Evolutionary conservation across 495 filamentous ascomycete species (phyloP), one percentile per base, ranked within the genome.

Genomic region (Xylaria intraflava): DNA sequence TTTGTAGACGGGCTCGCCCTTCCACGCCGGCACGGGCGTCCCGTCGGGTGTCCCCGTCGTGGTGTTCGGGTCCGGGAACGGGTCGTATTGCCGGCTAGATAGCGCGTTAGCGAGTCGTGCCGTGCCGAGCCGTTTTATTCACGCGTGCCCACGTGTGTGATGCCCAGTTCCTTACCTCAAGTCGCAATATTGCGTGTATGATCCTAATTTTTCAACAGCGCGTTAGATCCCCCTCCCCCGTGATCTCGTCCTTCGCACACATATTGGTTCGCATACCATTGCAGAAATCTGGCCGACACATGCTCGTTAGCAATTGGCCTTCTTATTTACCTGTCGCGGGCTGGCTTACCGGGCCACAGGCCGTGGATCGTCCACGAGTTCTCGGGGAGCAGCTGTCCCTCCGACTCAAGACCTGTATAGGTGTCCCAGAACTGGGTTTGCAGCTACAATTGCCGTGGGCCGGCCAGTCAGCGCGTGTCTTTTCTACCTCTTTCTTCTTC

Each of bases 171-270:
- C 48, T 42, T 54, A 64, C 61, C 46, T 62, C 47, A 74, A 61
- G 58, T 81, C 78, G 62, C 78, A 81, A 61, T 78, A 81, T 49
- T 81, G 75, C n/a, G 77, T 77, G 54, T 65, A 80, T 19, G 66
- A 69, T 46, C 76, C 73, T 61, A 66, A 66, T 16, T 17, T 38
- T 56, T 30, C n/a, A 9, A 23, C 29, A 22, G 2, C 9, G 0
- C 45, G 38, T 43, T 42, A 49, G 51, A 31, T 30, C 0, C n/a
- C 0, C 10, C 7, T 10, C 4, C 4, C 4, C 27, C 2, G 3
- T 8, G 14, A 6, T 41, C 4, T 29, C 4, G 9, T n/a, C 8
- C 6, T 3, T 35, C 8, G n/a, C 14, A 27, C 6, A 36, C 8
- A 27, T 26, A 6, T 3, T 35, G 5, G 20, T 40, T 40, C 16